Percentiles rank a stretch among this genome's conserved stretches.
phyloP scores from a whole-genome alignment of 2,329 filamentous ascomycete genomes.

The Colletotrichum gloeosporioides region DNA sequence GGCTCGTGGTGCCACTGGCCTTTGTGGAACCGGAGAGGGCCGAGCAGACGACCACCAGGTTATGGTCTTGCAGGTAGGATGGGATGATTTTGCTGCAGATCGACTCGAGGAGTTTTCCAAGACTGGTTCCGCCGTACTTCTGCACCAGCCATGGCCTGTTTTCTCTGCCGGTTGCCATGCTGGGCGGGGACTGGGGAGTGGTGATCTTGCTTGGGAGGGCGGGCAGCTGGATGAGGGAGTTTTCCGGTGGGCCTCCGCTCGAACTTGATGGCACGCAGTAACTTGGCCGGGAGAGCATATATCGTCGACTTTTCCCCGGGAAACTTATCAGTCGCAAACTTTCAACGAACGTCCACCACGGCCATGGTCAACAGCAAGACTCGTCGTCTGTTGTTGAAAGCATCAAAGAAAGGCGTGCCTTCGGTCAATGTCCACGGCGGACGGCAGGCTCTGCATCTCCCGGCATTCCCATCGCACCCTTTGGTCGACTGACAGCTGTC shows the following conservation, averaged over 20 bases:
- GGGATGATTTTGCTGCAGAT: conserved; percentile 38
- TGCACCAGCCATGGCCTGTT: conserved; percentile 79
- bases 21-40: conserved; percentile 94
- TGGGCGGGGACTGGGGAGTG: neutral
- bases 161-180: conserved; percentile 32
- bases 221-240: neutral
- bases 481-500: neutral
- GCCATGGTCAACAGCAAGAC: neutral
- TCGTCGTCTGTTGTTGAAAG: neutral
- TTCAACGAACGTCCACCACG: neutral
- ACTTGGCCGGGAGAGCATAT: neutral
- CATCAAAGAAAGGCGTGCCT: neutral
- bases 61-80: conserved; percentile 52
- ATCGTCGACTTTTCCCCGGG: neutral
- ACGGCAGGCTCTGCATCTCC: neutral
- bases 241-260: neutral
- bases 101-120: conserved; percentile 87
- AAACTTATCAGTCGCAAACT: neutral
- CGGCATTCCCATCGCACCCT: neutral
- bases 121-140: conserved; percentile 94
- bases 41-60: conserved; percentile 92
- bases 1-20: conserved; percentile 91
- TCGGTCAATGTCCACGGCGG: neutral
- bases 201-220: neutral
- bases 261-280: neutral